Percentiles rank a stretch among this genome's conserved stretches.
phyloP scores from a whole-genome alignment of 805 yeast species.

The Yarrowia alimentaria region DNA sequence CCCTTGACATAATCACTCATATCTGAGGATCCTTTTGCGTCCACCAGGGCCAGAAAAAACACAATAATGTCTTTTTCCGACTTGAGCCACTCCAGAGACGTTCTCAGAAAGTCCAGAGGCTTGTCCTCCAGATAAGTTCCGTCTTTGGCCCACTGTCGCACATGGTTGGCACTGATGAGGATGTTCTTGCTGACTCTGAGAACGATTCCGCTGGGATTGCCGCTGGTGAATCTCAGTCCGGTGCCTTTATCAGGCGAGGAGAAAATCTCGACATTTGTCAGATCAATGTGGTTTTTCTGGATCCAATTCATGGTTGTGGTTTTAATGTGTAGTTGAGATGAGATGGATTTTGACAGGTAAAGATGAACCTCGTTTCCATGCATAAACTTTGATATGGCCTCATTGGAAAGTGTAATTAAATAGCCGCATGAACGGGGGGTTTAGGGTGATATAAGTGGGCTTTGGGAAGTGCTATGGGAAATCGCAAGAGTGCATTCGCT shows the following conservation, averaged over 20 bases:
- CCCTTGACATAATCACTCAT: conserved; percentile 30
- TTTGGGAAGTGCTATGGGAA: no score
- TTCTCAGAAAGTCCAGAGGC: conserved; percentile 23
- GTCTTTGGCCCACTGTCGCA: conserved; percentile 25
- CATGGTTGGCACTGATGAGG: conserved; percentile 28
- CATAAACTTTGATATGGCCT: no score
- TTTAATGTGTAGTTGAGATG: not conserved
- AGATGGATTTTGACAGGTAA: no score
- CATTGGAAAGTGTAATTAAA: no score
- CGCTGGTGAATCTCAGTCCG: conserved; percentile 11
- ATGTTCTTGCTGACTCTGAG: conserved; percentile 28
- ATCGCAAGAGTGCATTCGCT: no score
- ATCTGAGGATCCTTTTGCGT: conserved; percentile 31
- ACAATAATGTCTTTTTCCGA: conserved; percentile 28
- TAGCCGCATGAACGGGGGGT: no score
- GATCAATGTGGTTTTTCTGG: conserved; percentile 1
- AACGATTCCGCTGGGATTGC: conserved; percentile 4
- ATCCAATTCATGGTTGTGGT: conserved; percentile 23
- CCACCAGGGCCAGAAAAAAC: conserved; percentile 22
- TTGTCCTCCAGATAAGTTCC: conserved; percentile 14
- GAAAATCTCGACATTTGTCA: conserved; percentile 5
- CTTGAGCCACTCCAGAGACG: conserved; percentile 13
- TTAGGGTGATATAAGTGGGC: no score
- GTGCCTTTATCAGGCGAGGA: conserved; percentile 10
- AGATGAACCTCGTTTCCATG: no score